Percentiles rank a stretch among this genome's conserved stretches.
Conservation (phyloP, 1,284 basidiomycete species). For the Fomitopsis pinicola region DNA sequence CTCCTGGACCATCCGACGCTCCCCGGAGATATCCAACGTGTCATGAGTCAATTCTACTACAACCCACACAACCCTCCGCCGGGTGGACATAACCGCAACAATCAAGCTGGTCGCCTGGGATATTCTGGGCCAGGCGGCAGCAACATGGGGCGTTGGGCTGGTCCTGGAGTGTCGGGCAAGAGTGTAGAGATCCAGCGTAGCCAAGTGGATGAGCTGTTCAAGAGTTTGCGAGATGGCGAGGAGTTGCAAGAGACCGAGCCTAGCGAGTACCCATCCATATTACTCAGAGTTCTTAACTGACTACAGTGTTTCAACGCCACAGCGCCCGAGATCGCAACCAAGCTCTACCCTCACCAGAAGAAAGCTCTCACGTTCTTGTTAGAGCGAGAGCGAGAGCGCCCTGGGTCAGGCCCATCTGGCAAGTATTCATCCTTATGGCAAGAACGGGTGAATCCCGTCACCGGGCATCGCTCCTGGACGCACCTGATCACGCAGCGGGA, state of each 20-base stretch:
- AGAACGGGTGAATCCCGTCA: slow-evolving; percentile 46
- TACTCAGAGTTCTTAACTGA: slow-evolving; percentile 1
- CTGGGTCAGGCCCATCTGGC: slow-evolving; percentile 38
- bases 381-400: slow-evolving; percentile 82
- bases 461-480: slow-evolving; percentile 57
- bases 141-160: slow-evolving; percentile 49
- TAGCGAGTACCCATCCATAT: slow-evolving; percentile 41
- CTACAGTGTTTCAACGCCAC: slow-evolving; percentile 17
- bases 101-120: slow-evolving; percentile 37
- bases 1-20: slow-evolving; percentile 79
- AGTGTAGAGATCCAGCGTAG: slow-evolving; percentile 89
- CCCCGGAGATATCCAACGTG: slow-evolving; percentile 51
- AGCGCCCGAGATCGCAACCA: slow-evolving; percentile 86
- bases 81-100: slow-evolving; percentile 54
- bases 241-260: slow-evolving; percentile 85
- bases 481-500: slow-evolving; percentile 87
- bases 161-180: slow-evolving; percentile 61
- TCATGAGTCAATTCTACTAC: slow-evolving; percentile 68
- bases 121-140: slow-evolving; percentile 38
- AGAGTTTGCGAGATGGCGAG: slow-evolving; percentile 81
- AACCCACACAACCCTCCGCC: slow-evolving; percentile 87
- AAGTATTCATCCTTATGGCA: slow-evolving; percentile 78
- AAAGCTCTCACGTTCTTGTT: slow-evolving; percentile 95
- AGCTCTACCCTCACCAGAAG: slow-evolving; percentile 95
- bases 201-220: slow-evolving; percentile 94